A percentile compares a stretch with the other conserved stretches of the same genome.
phyloP scores from a whole-genome alignment of 2,329 filamentous ascomycete species.

The Mycosphaerella arachidis region DNA sequence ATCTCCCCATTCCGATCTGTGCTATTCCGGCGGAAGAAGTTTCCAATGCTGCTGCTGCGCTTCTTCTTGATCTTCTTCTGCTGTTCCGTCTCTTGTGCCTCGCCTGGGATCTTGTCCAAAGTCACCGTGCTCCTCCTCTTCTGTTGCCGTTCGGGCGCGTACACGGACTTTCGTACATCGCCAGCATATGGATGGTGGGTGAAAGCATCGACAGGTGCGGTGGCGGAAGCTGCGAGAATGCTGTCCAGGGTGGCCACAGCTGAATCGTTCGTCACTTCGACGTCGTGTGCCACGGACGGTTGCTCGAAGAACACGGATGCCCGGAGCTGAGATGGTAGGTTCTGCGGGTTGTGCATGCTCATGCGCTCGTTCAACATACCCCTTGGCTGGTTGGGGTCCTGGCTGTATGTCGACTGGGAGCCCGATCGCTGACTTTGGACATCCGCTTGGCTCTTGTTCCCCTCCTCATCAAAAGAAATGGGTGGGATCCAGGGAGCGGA shows the following conservation, averaged over 20 bases:
- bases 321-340: constrained; percentile 75
- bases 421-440: constrained; percentile 12
- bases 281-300: constrained; percentile 53
- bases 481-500: constrained; percentile 46
- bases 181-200: constrained; percentile 83
- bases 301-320: constrained; percentile 88
- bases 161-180: constrained; percentile 68
- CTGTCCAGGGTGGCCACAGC: constrained; percentile 85
- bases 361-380: constrained; percentile 31
- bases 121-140: constrained; percentile 18
- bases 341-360: constrained; percentile 37
- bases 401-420: constrained; percentile 7
- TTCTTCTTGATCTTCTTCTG: constrained; percentile 21
- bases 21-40: constrained; percentile 30
- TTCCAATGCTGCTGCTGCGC: constrained; percentile 30
- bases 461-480: constrained; percentile 21
- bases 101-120: neutral
- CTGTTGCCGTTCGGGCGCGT: constrained; percentile 46
- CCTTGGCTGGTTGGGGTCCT: constrained; percentile 9
- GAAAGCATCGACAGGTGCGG: constrained; percentile 84
- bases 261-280: constrained; percentile 66
- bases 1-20: constrained; percentile 37
- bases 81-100: constrained; percentile 2
- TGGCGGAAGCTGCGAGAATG: constrained; percentile 83
- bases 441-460: constrained; percentile 2